These are phyloP conservation scores for Boletus bicolor DNA, from an alignment of 768 basidiomycete genomes.

Conservation along the genomic window DNA sequence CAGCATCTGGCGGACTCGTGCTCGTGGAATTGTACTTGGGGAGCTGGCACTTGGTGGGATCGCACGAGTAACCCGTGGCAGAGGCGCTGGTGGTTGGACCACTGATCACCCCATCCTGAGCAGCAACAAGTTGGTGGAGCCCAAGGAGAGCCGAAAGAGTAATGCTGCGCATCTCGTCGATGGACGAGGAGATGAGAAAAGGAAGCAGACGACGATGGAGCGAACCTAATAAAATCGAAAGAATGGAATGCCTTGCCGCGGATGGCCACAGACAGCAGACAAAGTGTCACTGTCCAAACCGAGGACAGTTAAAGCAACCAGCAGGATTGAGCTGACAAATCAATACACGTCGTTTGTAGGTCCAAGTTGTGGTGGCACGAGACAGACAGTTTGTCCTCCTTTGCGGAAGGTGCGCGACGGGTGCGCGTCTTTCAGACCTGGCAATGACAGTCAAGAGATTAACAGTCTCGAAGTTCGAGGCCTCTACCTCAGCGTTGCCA, in stretches of 20 bases:
- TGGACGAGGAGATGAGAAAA: not conserved
- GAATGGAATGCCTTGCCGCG: not conserved
- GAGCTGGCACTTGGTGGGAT: not conserved
- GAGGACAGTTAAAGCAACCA: not conserved
- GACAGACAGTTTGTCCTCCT: not conserved
- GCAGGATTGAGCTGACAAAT: not conserved
- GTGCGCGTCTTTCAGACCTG: not conserved
- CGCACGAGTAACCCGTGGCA: not conserved
- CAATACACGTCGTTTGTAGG: not conserved
- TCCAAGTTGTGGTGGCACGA: not conserved
- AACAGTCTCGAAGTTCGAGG: not conserved
- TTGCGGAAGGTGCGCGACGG: not conserved
- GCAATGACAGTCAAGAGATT: not conserved
- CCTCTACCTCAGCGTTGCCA: not conserved
- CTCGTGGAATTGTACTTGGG: constrained; percentile 3
- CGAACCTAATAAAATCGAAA: not conserved
- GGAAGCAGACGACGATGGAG: not conserved
- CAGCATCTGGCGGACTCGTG: not conserved
- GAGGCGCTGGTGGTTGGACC: not conserved
- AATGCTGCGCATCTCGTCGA: not conserved
- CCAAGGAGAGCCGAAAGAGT: not conserved
- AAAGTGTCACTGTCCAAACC: not conserved
- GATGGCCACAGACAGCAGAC: not conserved
- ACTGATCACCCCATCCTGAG: not conserved
- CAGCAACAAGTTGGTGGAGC: not conserved